Percentiles rank a stretch among this genome's conserved stretches.
Evolutionary conservation across 1,284 basidiomycete genomes (phyloP).

Genomic region (Cystobasidium sp.): DNA sequence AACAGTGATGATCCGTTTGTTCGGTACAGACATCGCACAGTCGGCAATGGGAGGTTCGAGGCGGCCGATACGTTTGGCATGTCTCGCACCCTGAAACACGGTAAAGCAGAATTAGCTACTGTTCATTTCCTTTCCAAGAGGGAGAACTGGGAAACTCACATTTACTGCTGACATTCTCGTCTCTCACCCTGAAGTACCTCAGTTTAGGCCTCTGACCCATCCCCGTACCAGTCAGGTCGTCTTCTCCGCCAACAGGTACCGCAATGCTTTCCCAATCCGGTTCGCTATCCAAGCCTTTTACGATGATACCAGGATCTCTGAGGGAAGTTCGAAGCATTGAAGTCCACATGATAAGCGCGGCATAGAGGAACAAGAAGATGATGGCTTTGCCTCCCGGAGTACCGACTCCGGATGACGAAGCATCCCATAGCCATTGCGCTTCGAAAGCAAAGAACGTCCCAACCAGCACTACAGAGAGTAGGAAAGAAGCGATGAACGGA

Average conservation of each 20-base stretch:
- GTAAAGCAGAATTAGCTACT: constrained; percentile 2
- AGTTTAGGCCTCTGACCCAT: constrained; percentile 63
- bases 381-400: constrained; percentile 75
- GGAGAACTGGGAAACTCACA: constrained; percentile 64
- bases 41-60: constrained; percentile 88
- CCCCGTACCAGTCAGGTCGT: constrained; percentile 41
- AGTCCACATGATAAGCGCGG: constrained; percentile 57
- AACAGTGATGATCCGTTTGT: constrained; percentile 64
- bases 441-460: constrained; percentile 66
- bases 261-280: constrained; percentile 68
- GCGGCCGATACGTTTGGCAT: constrained; percentile 85
- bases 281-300: constrained; percentile 65
- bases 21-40: constrained; percentile 96
- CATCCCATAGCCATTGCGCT: constrained; percentile 78
- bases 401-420: constrained; percentile 69
- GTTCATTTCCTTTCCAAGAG: constrained; percentile 64
- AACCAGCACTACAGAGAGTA: constrained; percentile 57
- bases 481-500: constrained; percentile 72
- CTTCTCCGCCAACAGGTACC: constrained; percentile 63
- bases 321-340: constrained; percentile 76
- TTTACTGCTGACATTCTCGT: constrained; percentile 60
- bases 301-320: constrained; percentile 86
- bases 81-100: constrained; percentile 74
- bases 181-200: constrained; percentile 76
- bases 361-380: constrained; percentile 65